These are phyloP conservation scores for Ceratobasidium sp. DNA, from an alignment of 1,284 basidiomycete species.

Conservation along the genomic window DNA sequence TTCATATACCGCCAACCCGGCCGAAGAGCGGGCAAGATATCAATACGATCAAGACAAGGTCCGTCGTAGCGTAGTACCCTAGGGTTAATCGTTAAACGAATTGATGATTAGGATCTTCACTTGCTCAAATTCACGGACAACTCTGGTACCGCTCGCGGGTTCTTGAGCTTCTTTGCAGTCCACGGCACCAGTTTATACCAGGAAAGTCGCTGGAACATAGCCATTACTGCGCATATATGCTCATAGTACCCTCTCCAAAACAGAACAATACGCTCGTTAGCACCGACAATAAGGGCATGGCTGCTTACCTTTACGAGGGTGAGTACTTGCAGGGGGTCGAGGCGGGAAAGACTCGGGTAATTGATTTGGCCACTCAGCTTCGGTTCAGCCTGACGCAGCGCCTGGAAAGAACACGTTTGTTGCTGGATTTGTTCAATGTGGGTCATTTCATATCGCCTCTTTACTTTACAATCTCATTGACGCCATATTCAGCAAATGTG, in stretches of 20 bases:
- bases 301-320: conserved; percentile 78
- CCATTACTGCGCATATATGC: background rate
- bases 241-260: background rate
- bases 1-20: conserved; percentile 76
- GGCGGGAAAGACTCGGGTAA: too few species aligned
- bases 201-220: conserved; percentile 51
- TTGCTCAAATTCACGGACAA: conserved; percentile 68
- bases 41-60: conserved; percentile 72
- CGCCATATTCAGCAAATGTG: conserved; percentile 64
- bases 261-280: conserved; percentile 81
- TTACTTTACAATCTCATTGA: background rate
- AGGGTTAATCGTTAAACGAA: background rate
- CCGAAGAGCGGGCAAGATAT: conserved; percentile 65
- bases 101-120: conserved; percentile 56
- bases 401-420: conserved; percentile 75
- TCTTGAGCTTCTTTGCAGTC: conserved; percentile 79
- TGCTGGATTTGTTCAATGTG: conserved; percentile 78
- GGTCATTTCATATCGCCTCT: conserved; percentile 39
- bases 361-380: too few species aligned
- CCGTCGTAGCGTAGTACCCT: too few species aligned
- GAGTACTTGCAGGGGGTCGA: conserved; percentile 43
- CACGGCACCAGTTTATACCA: conserved; percentile 81
- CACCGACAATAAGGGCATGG: conserved; percentile 83
- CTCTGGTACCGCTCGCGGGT: conserved; percentile 64
- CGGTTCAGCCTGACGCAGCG: conserved; percentile 65